Evolutionary conservation across 2,329 filamentous ascomycete genomes (phyloP).

Genomic region (Neopestalotiopsis sp.): DNA sequence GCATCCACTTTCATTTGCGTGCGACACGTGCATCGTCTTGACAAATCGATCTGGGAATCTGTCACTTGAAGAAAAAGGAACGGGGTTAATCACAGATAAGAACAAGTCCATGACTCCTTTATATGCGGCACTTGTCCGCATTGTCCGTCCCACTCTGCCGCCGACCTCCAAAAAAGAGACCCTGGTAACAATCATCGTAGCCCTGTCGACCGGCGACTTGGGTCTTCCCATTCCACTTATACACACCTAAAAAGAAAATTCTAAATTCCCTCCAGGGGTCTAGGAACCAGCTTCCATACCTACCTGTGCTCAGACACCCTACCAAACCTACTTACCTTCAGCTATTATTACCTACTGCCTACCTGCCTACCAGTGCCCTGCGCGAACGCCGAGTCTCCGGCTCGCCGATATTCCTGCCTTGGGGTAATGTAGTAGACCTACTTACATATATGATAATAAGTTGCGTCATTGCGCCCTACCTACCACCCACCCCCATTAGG

Average conservation of each 20-base stretch:
- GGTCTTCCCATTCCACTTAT: background rate
- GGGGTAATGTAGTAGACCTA: too few relatives aligned
- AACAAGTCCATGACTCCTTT: background rate
- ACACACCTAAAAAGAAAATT: background rate
- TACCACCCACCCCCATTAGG: background rate
- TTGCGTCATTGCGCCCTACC: slow-evolving; percentile 8
- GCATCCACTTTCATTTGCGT: background rate
- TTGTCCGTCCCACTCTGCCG: background rate
- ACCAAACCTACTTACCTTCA: background rate
- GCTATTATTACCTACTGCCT: too few relatives aligned
- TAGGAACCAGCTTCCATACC: background rate
- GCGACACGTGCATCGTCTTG: slow-evolving; percentile 8
- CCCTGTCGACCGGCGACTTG: background rate
- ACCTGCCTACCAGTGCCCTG: background rate
- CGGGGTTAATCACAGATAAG: background rate
- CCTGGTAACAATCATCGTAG: background rate
- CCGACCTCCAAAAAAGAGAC: too few relatives aligned
- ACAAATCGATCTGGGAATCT: background rate
- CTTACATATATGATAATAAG: background rate
- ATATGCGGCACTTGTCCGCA: background rate
- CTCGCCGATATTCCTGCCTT: background rate
- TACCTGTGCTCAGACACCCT: too few relatives aligned
- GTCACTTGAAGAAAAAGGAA: background rate
- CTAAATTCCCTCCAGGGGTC: background rate
- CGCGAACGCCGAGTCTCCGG: slow-evolving; percentile 1